Percentiles rank a stretch among this genome's conserved stretches.
Conservation (phyloP, 345 rosid genomes). For the Streptanthus diversifolius region DNA sequence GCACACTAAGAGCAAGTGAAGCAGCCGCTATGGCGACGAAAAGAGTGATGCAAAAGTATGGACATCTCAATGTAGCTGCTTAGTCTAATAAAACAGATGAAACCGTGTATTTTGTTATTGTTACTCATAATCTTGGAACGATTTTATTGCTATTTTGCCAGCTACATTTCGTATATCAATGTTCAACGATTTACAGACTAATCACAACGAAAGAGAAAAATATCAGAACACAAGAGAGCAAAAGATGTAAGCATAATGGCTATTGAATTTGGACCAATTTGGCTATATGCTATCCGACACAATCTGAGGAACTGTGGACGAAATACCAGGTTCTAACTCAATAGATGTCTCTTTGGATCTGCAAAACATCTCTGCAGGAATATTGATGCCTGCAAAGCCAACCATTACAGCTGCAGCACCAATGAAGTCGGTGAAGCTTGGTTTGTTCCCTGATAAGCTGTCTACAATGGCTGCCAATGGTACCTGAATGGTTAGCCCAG, state of each 20-base stretch:
- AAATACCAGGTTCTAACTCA: conserved; percentile 39
- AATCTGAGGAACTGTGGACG: conserved; percentile 25
- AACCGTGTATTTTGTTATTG: not conserved
- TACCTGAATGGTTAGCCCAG: conserved; percentile 92
- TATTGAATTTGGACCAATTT: not conserved
- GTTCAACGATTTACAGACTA: conserved; percentile 11
- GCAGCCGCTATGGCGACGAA: conserved; percentile 86
- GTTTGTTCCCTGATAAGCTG: conserved; percentile 62
- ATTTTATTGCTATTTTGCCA: conserved; percentile 2
- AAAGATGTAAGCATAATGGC: not conserved
- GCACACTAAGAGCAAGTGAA: conserved; percentile 80
- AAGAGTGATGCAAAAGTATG: conserved; percentile 88
- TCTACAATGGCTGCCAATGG: conserved; percentile 92
- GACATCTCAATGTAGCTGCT: conserved; percentile 45
- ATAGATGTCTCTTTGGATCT: conserved; percentile 41
- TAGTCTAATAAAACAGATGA: not conserved
- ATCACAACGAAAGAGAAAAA: not conserved
- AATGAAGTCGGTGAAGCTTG: conserved; percentile 60
- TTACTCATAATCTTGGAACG: not conserved
- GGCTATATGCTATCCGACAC: not conserved
- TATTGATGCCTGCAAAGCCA: conserved; percentile 85
- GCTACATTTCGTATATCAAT: not conserved
- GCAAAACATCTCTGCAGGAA: conserved; percentile 53
- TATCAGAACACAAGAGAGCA: not conserved
- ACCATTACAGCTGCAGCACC: conserved; percentile 89